Evolutionary conservation across 2,329 filamentous ascomycete species (phyloP), one percentile per base, ranked within the genome.

Genomic region (Penicillium sp.): DNA sequence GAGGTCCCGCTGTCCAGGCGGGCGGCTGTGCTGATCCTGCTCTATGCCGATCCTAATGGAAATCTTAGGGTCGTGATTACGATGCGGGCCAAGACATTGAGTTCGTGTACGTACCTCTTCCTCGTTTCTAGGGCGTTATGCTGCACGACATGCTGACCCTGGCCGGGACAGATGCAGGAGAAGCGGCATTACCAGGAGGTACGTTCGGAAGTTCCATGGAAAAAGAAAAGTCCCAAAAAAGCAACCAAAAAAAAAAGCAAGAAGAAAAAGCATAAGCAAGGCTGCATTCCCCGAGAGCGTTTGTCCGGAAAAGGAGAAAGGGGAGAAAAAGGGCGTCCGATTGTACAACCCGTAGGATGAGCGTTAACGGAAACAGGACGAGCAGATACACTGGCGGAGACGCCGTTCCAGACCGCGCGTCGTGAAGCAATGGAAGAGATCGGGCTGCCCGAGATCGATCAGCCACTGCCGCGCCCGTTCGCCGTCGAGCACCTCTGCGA

Each of bases 351-450:
- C 7, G 9, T 13, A 10, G 9, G 6, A 7, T 7, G 9, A 9
- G 27, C 10, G 11, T 30, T 30, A 14, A 30, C 28, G 28, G 28
- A 13, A 38, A 22, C 38, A 75, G 78, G 81, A 46, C 83, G 82
- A 70, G 77, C 82, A 47, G 83, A 85, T 56, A 70, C 72, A 0
- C 63, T 78, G 9, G 53, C 68, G 8, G 84, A 87, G 67, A 80
- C 77, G 1, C 74, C 78, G 73, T 90, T 90, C 71, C 82, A 92
- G 65, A 95, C 92, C 46, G 91, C 92, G 8, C 84, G 92, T 20
- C 84, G 92, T 57, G 92, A 97, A 77, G 92, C 92, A 1, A 88
- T 82, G 69, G 92, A 97, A 70, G 92, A 97, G 70, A 96, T 97
- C 58, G 92, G 92, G 1, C 83, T 97, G 2, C 89, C 92, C 1